Base-by-base conservation (phyloP, 805 yeast species). In the Nematodospora valgi region DNA sequence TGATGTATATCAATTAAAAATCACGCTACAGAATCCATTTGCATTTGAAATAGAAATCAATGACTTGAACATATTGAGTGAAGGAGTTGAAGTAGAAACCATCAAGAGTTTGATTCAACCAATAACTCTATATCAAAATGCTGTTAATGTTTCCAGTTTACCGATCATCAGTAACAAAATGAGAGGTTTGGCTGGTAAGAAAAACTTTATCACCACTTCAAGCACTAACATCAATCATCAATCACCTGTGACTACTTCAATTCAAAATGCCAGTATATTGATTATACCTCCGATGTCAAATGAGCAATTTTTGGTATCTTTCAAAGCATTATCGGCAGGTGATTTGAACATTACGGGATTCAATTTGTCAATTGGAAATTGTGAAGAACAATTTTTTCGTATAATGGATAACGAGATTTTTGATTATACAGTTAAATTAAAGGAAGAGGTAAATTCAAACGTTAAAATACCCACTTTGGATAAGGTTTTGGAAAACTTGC, bases 11-110 rank as follows among this genome's bases (percentile, higher is more conserved):
- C 82, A 78, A 38, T 62, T 84, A 12, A 52, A 63, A 5, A 60
- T 86, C 2, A 60, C 66, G 3, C 49, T 89, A 6, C 88, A 83
- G 50, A 91, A 91, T 52, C 95, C 96, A 6, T 86, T 78, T 59
- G 74, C 75, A 5, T 86, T 86, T 55, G 86, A 82, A 27, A 61
- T 89, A 10, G 80, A 76, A 24, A 59, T 89, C 4, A 63, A 66
- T 13, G 71, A 71, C 20, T 50, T 82, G 3, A 48, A 59, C 24
- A 57, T 82, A 2, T 58, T 55, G 1, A 48, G 63, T 3, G 60
- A 53, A 9, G 56, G 54, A 5, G 52, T 51, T 4, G 37, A 48
- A n/a, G 50, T 62, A 1, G 58, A 61, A 27, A 64, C 68, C 1
- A 32, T 62, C 9, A 44, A 38, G 20, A 34, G 38, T 31, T 29